Evolutionary conservation across 1,284 basidiomycete genomes (phyloP).

Genomic region (Malassezia arunalokei): DNA sequence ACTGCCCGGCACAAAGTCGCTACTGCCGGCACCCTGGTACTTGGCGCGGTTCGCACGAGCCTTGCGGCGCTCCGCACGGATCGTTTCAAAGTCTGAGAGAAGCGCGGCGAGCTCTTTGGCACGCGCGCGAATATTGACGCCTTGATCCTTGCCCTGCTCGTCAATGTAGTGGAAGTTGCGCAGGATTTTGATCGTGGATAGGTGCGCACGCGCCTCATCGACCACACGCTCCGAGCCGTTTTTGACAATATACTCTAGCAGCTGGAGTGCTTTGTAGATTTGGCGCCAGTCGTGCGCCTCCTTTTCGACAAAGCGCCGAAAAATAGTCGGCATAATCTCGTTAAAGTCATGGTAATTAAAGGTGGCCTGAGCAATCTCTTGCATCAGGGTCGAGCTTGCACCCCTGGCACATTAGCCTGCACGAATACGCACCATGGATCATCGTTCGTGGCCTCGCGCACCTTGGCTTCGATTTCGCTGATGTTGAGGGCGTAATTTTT

Average conservation of each 20-base stretch:
- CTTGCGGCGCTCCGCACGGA: conserved; percentile 76
- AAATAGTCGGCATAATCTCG: conserved; percentile 98
- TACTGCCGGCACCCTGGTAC: conserved; percentile 74
- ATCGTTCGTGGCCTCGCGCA: conserved; percentile 91
- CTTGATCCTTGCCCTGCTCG: conserved; percentile 96
- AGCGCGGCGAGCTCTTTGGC: conserved; percentile 81
- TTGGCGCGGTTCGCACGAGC: conserved; percentile 86
- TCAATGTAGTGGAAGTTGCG: conserved; percentile 97
- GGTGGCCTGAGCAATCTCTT: conserved; percentile 79
- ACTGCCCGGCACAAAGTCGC: conserved; percentile 57
- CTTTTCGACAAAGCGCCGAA: conserved; percentile 68
- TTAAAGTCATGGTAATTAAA: conserved; percentile 69
- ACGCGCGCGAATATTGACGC: conserved; percentile 92
- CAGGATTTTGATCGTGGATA: conserved; percentile 93
- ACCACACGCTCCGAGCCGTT: conserved; percentile 97
- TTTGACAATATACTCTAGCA: conserved; percentile 90
- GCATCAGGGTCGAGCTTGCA: conserved; percentile 93
- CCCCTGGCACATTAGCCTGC: conserved; percentile 55
- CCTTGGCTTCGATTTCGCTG: conserved; percentile 93
- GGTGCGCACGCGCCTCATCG: conserved; percentile 86
- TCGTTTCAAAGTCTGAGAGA: conserved; percentile 77
- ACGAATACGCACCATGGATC: conserved; percentile 68
- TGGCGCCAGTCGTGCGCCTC: conserved; percentile 96
- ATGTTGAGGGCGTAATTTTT: conserved; percentile 66
- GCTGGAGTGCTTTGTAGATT: conserved; percentile 93